phyloP scores from a whole-genome alignment of 2,329 filamentous ascomycete genomes.

The Dendrostoma leiphaemia region DNA sequence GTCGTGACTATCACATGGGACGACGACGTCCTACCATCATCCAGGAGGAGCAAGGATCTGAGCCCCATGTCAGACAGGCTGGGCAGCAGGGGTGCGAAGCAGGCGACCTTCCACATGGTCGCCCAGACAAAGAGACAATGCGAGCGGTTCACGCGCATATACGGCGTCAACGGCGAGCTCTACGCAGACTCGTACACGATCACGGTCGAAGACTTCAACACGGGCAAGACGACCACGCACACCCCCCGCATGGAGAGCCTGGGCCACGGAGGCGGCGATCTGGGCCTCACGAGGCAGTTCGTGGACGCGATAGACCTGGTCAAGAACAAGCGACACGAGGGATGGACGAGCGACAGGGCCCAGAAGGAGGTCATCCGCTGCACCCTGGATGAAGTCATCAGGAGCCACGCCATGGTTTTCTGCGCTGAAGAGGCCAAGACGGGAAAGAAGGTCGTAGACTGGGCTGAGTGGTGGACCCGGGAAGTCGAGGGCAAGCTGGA shows the following conservation, averaged over 20 bases:
- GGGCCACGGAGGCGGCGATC: slow-evolving; percentile 74
- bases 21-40: slow-evolving; percentile 52
- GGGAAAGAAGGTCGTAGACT: slow-evolving; percentile 69
- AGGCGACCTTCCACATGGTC: slow-evolving; percentile 90
- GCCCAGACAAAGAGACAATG: slow-evolving; percentile 87
- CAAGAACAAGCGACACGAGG: slow-evolving; percentile 68
- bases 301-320: slow-evolving; percentile 78
- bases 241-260: slow-evolving; percentile 59
- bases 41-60: not conserved
- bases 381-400: slow-evolving; percentile 80
- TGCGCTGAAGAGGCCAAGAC: slow-evolving; percentile 84
- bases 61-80: slow-evolving; percentile 23
- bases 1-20: slow-evolving; percentile 86
- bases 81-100: slow-evolving; percentile 67
- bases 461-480: slow-evolving; percentile 71
- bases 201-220: slow-evolving; percentile 69
- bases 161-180: slow-evolving; percentile 84
- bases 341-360: slow-evolving; percentile 64
- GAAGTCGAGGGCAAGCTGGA: slow-evolving; percentile 39
- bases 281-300: slow-evolving; percentile 78
- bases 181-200: slow-evolving; percentile 80
- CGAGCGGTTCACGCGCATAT: slow-evolving; percentile 79
- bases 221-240: slow-evolving; percentile 52
- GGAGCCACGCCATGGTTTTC: slow-evolving; percentile 90
- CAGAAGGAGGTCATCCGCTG: slow-evolving; percentile 78